These are phyloP conservation scores for Xylaria acuta DNA, from an alignment of 495 filamentous ascomycete genomes.

Conservation along the genomic window DNA sequence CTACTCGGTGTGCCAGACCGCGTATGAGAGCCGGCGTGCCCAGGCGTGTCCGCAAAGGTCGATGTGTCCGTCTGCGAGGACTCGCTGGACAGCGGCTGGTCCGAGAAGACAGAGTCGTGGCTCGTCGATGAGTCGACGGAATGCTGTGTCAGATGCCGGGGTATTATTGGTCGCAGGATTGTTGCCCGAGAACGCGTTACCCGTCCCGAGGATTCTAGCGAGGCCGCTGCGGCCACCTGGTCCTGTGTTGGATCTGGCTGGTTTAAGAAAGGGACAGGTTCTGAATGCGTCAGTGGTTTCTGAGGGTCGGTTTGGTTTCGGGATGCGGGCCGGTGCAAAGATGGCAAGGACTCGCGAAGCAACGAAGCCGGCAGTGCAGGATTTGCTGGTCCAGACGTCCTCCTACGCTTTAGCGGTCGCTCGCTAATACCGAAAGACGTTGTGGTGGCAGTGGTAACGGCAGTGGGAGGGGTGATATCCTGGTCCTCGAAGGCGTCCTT, in stretches of 20 bases:
- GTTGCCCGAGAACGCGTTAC: constrained; percentile 33
- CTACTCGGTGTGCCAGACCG: constrained; percentile 32
- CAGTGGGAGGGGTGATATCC: not conserved
- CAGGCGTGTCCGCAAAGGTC: constrained; percentile 1
- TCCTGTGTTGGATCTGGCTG: not conserved
- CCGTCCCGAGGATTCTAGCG: constrained; percentile 15
- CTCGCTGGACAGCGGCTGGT: constrained; percentile 26
- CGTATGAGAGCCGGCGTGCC: not conserved
- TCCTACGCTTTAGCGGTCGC: constrained; percentile 53
- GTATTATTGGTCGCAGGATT: constrained; percentile 31
- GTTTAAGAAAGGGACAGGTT: not conserved
- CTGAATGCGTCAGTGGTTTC: not conserved
- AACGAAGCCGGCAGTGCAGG: not conserved
- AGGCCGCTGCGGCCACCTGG: not conserved
- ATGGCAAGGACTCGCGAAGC: not conserved
- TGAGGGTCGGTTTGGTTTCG: not conserved
- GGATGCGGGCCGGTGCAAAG: not conserved
- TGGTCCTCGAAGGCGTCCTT: constrained; percentile 28
- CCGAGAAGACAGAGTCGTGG: constrained; percentile 33
- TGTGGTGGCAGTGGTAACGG: not conserved
- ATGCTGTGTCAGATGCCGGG: constrained; percentile 29
- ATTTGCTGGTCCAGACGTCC: constrained; percentile 34
- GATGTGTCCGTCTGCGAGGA: constrained; percentile 37
- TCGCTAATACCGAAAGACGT: constrained; percentile 40
- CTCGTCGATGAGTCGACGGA: constrained; percentile 32